Conservation (phyloP, 2,329 filamentous ascomycete species). For the Trichoderma atrobrunneum region DNA sequence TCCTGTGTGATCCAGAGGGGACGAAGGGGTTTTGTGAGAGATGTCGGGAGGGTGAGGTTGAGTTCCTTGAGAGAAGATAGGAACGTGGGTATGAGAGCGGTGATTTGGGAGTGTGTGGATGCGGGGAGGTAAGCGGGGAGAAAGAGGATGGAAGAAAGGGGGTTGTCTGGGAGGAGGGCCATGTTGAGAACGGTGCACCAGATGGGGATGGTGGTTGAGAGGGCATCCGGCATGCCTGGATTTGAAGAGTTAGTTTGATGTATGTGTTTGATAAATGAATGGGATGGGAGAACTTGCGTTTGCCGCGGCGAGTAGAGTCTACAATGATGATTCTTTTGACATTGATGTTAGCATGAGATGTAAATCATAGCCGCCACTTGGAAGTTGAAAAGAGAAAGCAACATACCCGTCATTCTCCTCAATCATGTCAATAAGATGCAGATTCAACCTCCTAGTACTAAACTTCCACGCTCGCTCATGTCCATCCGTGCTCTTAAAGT, state of each 20-base stretch:
- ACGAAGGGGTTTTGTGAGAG: conserved; percentile 68
- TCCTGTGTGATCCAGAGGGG: conserved; percentile 79
- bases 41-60: conserved; percentile 51
- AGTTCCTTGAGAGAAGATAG: conserved; percentile 52
- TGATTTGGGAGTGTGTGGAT: conserved; percentile 73
- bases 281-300: conserved; percentile 51
- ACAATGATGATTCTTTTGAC: conserved; percentile 69
- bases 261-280: neutral
- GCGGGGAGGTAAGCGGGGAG: conserved; percentile 72
- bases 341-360: neutral
- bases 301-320: conserved; percentile 88
- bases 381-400: neutral
- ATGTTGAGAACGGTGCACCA: conserved; percentile 89
- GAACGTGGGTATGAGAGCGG: conserved; percentile 56
- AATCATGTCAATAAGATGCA: conserved; percentile 72
- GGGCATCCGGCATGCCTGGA: conserved; percentile 82
- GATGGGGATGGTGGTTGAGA: conserved; percentile 89
- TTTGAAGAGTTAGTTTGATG: conserved; percentile 19
- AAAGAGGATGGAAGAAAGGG: conserved; percentile 53
- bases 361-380: neutral
- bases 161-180: conserved; percentile 64
- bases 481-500: conserved; percentile 98
- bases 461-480: conserved; percentile 91
- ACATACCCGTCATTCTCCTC: conserved; percentile 62
- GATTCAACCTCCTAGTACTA: conserved; percentile 77